These are phyloP conservation scores for Cubamyces sp. DNA, from an alignment of 768 basidiomycete genomes.

Conservation along the genomic window DNA sequence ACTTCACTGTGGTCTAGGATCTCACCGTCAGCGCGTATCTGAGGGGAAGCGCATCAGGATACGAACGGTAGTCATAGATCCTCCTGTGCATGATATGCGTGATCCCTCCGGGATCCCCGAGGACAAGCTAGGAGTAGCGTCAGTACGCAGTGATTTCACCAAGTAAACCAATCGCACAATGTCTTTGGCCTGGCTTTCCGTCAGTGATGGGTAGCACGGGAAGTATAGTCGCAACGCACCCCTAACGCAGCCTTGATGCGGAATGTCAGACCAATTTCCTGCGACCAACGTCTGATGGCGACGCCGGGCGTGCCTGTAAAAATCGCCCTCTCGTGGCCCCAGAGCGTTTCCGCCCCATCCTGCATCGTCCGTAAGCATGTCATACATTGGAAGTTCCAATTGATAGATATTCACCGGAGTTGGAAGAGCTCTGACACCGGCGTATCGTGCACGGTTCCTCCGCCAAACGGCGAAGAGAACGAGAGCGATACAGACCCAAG, in stretches of 20 bases:
- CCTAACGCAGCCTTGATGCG: conserved; percentile 23
- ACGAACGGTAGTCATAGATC: conserved; percentile 26
- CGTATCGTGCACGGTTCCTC: no score
- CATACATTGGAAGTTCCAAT: no score
- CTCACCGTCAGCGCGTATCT: no score
- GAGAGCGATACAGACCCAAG: no score
- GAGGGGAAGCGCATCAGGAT: no score
- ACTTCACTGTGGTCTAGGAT: conserved; percentile 30
- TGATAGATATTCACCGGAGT: no score
- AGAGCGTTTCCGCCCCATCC: conserved; percentile 23
- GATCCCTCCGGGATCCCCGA: conserved; percentile 28
- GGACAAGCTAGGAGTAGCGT: conserved; percentile 21
- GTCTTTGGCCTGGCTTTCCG: neutral
- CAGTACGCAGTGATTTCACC: neutral
- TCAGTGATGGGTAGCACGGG: neutral
- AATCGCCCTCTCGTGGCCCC: conserved; percentile 28
- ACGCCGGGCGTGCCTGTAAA: conserved; percentile 15
- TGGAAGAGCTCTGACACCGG: no score
- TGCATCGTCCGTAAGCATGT: neutral
- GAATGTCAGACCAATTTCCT: conserved; percentile 21
- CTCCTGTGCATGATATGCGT: conserved; percentile 27
- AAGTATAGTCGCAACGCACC: conserved; percentile 1
- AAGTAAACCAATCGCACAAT: neutral
- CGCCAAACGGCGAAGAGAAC: no score
- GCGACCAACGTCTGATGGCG: conserved; percentile 18